Base-by-base conservation (phyloP, 2,329 filamentous ascomycete genomes). In the Epicoccum sorghinum region DNA sequence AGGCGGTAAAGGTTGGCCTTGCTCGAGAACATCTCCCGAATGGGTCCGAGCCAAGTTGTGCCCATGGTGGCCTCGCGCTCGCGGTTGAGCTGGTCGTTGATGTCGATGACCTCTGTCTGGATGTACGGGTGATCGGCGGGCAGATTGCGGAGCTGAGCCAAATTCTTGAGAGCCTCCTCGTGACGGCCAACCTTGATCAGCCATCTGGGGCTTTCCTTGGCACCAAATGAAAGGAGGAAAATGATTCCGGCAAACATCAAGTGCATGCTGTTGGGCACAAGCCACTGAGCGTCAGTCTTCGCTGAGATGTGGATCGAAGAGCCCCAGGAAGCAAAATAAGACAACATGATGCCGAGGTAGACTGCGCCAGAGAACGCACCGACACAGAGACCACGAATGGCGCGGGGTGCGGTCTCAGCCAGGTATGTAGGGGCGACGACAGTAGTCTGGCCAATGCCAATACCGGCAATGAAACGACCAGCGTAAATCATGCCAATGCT, bases 231-330 rank as follows among this genome's bases (percentile, higher is more conserved):
- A 12, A 92, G 79, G 51, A 85, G 64, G 67, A 90, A 83, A 68
- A 92, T 91, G 56, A 93, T 75, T 4, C 83, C 83, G 2, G 89
- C 86, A 66, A 93, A 91, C 67, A 91, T 91, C 71, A 93, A 79
- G 69, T 93, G 89, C 52, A 93, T 78, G 61, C 85, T 86, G 37
- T 88, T 91, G 0, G 90, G 89, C 0, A 91, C 83, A 38, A 89
- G 80, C 83, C 83, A 80, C 49, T 75, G 70, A 6, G 66, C 62
- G 18, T 70, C 66, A n/a, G 78, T 77, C 52, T 72, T 70, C 38
- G 77, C 68, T 14, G 79, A 78, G 59, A 82, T 79, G 64, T 85
- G 78, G 23, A 84, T 70, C 24, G 79, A 76, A n/a, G 77, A 79
- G 12, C 81, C 80, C 75, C 77, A 83, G 4, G 73, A 89, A 55